Conservation (phyloP, 768 basidiomycete species). For the Tricholoma matsutake region DNA sequence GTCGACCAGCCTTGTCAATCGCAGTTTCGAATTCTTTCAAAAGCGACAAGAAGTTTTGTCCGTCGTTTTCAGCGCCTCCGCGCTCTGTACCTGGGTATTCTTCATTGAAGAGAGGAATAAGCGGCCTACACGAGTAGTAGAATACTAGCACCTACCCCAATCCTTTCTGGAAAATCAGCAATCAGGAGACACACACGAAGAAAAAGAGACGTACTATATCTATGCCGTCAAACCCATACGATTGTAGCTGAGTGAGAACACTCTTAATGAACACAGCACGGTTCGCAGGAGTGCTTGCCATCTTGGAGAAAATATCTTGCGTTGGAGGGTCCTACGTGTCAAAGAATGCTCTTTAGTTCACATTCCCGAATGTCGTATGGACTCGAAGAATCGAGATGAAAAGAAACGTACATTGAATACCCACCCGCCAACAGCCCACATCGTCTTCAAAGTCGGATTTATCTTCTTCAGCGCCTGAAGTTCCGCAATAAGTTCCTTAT, state of each 20-base stretch:
- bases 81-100: neutral
- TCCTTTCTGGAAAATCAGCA: neutral
- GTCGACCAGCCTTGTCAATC: neutral
- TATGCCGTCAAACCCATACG: neutral
- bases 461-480: slow-evolving; percentile 7
- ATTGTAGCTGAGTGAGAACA: neutral
- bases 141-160: neutral
- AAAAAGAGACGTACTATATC: neutral
- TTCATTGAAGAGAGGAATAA: neutral
- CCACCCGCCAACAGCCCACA: neutral
- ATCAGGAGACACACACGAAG: neutral
- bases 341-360: neutral
- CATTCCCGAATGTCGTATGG: neutral
- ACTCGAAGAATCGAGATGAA: neutral
- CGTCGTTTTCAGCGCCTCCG: neutral
- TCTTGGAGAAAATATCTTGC: neutral
- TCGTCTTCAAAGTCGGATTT: slow-evolving; percentile 2
- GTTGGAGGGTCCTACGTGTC: neutral
- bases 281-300: neutral
- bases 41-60: neutral
- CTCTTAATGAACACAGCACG: neutral
- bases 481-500: slow-evolving; percentile 8
- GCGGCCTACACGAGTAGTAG: neutral
- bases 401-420: neutral
- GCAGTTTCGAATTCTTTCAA: neutral